A percentile compares a stretch with the other conserved stretches of the same genome.
Conservation (phyloP, 768 basidiomycete species). For the Boletus huronensis region DNA sequence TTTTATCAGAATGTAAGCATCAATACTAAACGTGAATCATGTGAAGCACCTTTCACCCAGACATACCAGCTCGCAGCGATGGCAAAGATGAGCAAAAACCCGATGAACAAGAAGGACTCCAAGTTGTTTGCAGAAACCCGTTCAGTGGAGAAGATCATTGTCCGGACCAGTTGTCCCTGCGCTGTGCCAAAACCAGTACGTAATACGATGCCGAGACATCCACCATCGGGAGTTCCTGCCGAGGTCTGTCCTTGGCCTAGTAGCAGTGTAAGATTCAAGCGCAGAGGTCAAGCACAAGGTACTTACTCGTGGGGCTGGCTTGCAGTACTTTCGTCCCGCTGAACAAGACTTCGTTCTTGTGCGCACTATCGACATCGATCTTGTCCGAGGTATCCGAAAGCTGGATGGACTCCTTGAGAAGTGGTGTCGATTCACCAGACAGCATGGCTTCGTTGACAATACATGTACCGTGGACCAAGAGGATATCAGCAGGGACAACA, state of each 20-base stretch:
- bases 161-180: slow-evolving; percentile 94
- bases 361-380: slow-evolving; percentile 81
- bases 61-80: slow-evolving; percentile 98
- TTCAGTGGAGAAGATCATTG: slow-evolving; percentile 99
- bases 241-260: slow-evolving; percentile 34
- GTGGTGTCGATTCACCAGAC: slow-evolving; percentile 95
- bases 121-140: slow-evolving; percentile 94
- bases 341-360: slow-evolving; percentile 88
- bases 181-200: slow-evolving; percentile 97
- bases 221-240: slow-evolving; percentile 80
- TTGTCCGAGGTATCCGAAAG: slow-evolving; percentile 69
- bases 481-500: slow-evolving; percentile 87
- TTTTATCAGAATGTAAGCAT: slow-evolving; percentile 4
- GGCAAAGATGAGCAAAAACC: slow-evolving; percentile 95
- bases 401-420: slow-evolving; percentile 93
- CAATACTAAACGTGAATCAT: background rate
- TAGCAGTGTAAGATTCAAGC: background rate
- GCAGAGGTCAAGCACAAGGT: background rate
- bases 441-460: slow-evolving; percentile 99
- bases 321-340: slow-evolving; percentile 98
- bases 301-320: slow-evolving; percentile 48
- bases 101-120: slow-evolving; percentile 96
- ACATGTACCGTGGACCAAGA: slow-evolving; percentile 87
- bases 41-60: slow-evolving; percentile 80
- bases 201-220: slow-evolving; percentile 88